phyloP scores from a whole-genome alignment of 371 early-diverging fungal genomes.

The Mucor velutinosus region DNA sequence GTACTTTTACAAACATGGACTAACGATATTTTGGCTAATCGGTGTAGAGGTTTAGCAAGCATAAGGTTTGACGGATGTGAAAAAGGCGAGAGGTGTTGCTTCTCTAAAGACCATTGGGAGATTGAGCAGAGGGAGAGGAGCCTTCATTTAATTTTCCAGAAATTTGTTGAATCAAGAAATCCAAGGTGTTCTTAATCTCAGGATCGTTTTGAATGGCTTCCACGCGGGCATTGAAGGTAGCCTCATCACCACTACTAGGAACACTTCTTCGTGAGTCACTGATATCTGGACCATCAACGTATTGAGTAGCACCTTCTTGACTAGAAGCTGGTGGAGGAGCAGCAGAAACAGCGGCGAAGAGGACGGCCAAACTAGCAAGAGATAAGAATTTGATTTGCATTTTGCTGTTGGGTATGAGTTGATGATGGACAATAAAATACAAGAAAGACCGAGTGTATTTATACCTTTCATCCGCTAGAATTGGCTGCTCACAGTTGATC shows the following conservation, averaged over 20 bases:
- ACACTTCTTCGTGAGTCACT: neutral
- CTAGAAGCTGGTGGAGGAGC: neutral
- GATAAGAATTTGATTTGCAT: slow-evolving; percentile 1
- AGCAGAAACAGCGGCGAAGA: slow-evolving; percentile 6
- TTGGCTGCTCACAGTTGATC: neutral
- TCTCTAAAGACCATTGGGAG: neutral
- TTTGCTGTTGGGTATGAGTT: neutral
- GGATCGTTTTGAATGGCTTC: neutral
- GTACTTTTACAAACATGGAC: too few species aligned
- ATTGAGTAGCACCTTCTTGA: neutral
- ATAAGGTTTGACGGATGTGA: too few species aligned
- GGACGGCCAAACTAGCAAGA: neutral
- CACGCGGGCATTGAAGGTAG: neutral
- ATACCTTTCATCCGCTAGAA: neutral
- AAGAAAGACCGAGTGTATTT: neutral
- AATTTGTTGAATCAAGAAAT: neutral
- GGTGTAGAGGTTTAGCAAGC: too few species aligned
- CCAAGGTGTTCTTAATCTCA: neutral
- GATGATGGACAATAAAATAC: neutral
- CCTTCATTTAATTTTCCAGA: neutral
- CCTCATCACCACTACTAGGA: neutral
- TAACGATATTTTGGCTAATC: too few species aligned
- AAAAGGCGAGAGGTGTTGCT: too few species aligned
- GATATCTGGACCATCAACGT: neutral
- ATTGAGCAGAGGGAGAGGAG: neutral